Base-by-base conservation (phyloP, 345 rosid species). In the Eucalyptus caleyi region DNA sequence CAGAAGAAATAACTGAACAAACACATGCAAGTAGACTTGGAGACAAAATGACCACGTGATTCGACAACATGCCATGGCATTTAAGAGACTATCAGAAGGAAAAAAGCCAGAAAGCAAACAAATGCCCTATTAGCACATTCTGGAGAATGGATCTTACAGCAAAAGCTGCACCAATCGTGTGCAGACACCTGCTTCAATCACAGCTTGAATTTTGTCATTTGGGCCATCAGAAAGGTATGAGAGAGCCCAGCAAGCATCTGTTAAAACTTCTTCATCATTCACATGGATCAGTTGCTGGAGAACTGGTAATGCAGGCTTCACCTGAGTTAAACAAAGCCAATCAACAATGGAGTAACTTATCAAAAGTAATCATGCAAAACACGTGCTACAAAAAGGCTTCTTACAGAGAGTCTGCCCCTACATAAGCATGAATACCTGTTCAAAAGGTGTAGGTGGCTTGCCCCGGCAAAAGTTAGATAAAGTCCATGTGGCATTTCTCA, bases 231-330 rank as follows among this genome's bases (percentile, higher is more conserved):
- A 95, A 89, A 95, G 96, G 90, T 95, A 94, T 5, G 96, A 95
- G 47, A 95, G 93, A 87, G 97, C 99, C 99, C 99, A 96, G 91
- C 99, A 96, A 44, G 97, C 98, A 95, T 97, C 98, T 40, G 99
- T 95, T 77, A 97, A 91, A 90, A 97, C 98, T 94, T 97, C 99
- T 91, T 97, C 99, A 92, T 97, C 99, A 89, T 93, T 92, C 86
- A 94, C 91, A 91, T 93, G 92, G 56, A 97, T 95, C 87, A 97
- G 99, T 87, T 95, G 95, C 90, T 93, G 95, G 60, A 97, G 96
- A 93, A 94, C 89, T 42, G 98, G 95, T 89, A 97, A 89, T 10
- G 99, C 99, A 90, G 98, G 96, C 93, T 94, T 95, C 89, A 96
- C 98, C 99, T 96, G 91, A 88, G 89, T 89, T 50, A 65, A 89